phyloP scores from a whole-genome alignment of 352 stramenopile species.

The Thalassiosira exigua region DNA sequence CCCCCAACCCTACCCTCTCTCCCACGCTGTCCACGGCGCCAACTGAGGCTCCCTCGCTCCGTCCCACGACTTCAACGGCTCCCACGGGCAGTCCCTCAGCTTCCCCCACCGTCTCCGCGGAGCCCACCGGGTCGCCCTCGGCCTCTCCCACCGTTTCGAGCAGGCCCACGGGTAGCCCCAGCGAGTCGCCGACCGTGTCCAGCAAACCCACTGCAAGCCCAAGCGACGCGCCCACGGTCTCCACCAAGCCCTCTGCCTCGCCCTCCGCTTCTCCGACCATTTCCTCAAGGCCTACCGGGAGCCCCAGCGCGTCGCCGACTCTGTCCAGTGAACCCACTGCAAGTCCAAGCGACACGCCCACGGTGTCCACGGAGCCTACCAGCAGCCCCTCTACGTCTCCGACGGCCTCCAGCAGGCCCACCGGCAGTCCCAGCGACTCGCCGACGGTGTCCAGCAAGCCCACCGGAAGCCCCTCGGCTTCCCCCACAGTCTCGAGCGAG shows the following conservation, averaged over 20 bases:
- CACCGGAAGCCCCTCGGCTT: neutral
- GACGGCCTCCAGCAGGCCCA: neutral
- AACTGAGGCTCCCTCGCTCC: neutral
- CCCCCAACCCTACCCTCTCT: neutral
- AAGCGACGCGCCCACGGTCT: neutral
- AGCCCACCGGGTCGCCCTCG: slow-evolving; percentile 1
- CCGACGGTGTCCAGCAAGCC: neutral
- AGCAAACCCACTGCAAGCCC: neutral
- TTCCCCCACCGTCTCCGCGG: neutral
- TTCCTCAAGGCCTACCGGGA: slow-evolving; percentile 1
- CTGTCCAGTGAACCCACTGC: neutral
- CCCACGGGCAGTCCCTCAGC: neutral
- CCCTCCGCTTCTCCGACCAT: neutral
- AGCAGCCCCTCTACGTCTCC: neutral
- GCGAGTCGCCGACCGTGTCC: neutral
- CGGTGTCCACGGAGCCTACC: slow-evolving; percentile 16
- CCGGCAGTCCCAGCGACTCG: neutral
- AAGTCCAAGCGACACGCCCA: neutral
- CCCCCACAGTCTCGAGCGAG: neutral
- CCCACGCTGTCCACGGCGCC: neutral
- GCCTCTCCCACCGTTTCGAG: neutral
- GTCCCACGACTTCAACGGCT: neutral
- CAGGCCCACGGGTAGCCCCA: neutral
- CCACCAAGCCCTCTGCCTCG: neutral
- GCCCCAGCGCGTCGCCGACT: neutral